phyloP scores from a whole-genome alignment of 2,329 filamentous ascomycete genomes.

The Penicillium griseofulvum region DNA sequence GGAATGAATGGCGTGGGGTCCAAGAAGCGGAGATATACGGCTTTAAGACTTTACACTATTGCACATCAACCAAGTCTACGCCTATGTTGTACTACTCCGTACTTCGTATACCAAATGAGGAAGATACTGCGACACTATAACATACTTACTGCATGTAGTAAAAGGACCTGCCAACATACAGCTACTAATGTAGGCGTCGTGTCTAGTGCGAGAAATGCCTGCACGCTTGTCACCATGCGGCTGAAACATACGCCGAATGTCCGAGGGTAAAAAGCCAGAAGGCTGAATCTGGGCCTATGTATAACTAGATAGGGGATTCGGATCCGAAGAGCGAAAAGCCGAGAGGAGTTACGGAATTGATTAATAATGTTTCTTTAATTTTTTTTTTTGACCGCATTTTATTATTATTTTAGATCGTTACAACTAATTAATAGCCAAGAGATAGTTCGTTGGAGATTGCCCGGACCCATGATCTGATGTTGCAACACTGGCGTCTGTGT shows the following conservation, averaged over 20 bases:
- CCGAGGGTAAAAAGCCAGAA: not conserved
- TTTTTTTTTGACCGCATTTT: not conserved
- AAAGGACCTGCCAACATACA: not conserved
- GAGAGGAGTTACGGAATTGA: not conserved
- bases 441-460: not conserved
- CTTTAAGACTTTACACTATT: not conserved
- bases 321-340: not conserved
- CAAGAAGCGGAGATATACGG: slow-evolving; percentile 5
- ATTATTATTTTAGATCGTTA: not conserved
- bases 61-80: not conserved
- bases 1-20: slow-evolving; percentile 1
- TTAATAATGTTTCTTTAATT: not conserved
- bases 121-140: not conserved
- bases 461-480: slow-evolving; percentile 5
- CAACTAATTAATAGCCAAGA: not conserved
- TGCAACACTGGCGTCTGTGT: slow-evolving; percentile 3
- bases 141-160: not conserved
- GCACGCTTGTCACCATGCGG: not conserved
- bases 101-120: not conserved
- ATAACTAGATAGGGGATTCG: not conserved
- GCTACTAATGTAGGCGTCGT: not conserved
- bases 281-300: not conserved
- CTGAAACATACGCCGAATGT: slow-evolving; percentile 1
- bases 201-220: not conserved
- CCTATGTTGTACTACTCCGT: not conserved